A percentile compares a stretch with the other conserved stretches of the same genome.
These are phyloP conservation scores for Ogataea henricii DNA, from an alignment of 805 yeast genomes.

Conservation along the genomic window DNA sequence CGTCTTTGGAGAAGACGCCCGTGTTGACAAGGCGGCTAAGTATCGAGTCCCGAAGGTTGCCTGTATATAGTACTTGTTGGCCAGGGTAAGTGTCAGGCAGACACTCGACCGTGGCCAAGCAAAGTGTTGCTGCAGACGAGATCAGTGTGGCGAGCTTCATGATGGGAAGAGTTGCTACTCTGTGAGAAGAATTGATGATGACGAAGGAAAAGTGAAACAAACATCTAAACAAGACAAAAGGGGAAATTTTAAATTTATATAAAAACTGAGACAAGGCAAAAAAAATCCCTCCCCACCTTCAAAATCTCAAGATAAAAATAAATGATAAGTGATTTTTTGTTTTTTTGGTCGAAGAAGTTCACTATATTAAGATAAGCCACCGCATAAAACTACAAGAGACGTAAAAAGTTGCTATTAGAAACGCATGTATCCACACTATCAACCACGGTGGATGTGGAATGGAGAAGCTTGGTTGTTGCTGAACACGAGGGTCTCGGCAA, in stretches of 20 bases:
- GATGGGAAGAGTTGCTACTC: not conserved
- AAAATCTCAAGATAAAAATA: not conserved
- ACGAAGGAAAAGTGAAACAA: not conserved
- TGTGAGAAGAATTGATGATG: not conserved
- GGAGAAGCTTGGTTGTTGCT: constrained; percentile 87
- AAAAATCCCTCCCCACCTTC: not conserved
- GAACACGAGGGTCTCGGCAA: constrained; percentile 81
- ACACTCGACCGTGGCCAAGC: not conserved
- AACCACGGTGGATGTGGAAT: constrained; percentile 52
- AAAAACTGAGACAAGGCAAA: not conserved
- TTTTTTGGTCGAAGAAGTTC: not conserved
- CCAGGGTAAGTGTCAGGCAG: not conserved
- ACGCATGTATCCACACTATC: not conserved
- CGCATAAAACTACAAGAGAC: not conserved
- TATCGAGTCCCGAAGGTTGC: not conserved
- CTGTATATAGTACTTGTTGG: not conserved
- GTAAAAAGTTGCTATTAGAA: not conserved
- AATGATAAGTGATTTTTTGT: not conserved
- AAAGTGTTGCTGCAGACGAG: not conserved
- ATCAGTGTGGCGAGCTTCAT: not conserved
- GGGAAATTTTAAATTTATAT: not conserved
- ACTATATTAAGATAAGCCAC: not conserved
- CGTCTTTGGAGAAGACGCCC: constrained; percentile 3
- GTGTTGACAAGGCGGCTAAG: constrained; percentile 7
- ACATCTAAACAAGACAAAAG: not conserved